A percentile compares a stretch with the other conserved stretches of the same genome.
Evolutionary conservation across 1,284 basidiomycete genomes (phyloP).

Genomic region (Somion occarium): DNA sequence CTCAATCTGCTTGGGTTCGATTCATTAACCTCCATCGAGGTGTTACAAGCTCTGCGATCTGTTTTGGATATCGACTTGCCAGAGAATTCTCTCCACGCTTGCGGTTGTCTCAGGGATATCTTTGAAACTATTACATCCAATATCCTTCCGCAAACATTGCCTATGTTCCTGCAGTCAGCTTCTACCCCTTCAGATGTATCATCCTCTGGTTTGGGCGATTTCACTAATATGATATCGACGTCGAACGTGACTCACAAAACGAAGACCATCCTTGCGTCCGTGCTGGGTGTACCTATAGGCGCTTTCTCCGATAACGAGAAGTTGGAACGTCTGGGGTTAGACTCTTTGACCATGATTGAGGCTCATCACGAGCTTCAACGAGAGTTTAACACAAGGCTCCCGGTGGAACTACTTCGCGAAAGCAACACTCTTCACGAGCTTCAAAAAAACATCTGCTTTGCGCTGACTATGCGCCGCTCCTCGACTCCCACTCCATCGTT

Average conservation of each 20-base stretch:
- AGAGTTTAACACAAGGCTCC: constrained; percentile 24
- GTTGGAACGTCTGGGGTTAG: constrained; percentile 45
- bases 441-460: neutral
- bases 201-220: neutral
- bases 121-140: neutral
- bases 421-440: constrained; percentile 32
- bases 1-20: constrained; percentile 14
- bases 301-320: constrained; percentile 31
- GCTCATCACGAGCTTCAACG: constrained; percentile 36
- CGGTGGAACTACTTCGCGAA: constrained; percentile 28
- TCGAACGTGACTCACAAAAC: constrained; percentile 18
- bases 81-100: constrained; percentile 3
- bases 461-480: constrained; percentile 13
- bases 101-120: neutral
- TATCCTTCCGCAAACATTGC: neutral
- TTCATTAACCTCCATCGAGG: constrained; percentile 17
- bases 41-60: constrained; percentile 1
- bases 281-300: constrained; percentile 33
- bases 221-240: neutral
- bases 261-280: constrained; percentile 35
- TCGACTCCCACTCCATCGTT: constrained; percentile 6
- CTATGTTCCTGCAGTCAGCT: neutral
- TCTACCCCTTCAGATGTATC: neutral
- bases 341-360: constrained; percentile 55
- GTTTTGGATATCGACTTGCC: neutral